phyloP scores from a whole-genome alignment of 495 filamentous ascomycete genomes.

The Diplogelasinospora grovesii region DNA sequence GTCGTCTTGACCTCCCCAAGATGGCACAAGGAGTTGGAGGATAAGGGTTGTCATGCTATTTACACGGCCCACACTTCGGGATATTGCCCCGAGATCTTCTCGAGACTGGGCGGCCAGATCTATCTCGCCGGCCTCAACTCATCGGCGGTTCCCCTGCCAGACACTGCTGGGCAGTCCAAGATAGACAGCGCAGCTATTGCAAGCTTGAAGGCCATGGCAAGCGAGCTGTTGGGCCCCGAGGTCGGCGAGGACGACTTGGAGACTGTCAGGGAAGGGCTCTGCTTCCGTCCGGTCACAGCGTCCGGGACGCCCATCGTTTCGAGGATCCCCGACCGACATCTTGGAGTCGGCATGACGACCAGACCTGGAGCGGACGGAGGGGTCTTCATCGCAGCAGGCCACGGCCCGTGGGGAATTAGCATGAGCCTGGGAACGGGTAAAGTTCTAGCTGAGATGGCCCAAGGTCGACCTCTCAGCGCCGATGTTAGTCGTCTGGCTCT shows the following conservation, averaged over 20 bases:
- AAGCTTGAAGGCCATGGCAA: slow-evolving; percentile 47
- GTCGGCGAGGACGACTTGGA: slow-evolving; percentile 48
- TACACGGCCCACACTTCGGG: slow-evolving; percentile 53
- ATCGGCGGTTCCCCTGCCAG: slow-evolving; percentile 49
- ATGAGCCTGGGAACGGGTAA: slow-evolving; percentile 58
- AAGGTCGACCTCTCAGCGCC: slow-evolving; percentile 40
- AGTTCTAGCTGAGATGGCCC: slow-evolving; percentile 57
- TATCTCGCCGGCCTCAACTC: slow-evolving; percentile 72
- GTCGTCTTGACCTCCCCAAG: slow-evolving; percentile 58
- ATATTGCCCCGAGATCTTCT: slow-evolving; percentile 70
- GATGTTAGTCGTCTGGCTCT: slow-evolving; percentile 35
- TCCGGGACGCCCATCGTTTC: slow-evolving; percentile 57
- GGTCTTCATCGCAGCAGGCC: slow-evolving; percentile 65
- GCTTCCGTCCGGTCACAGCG: slow-evolving; percentile 63
- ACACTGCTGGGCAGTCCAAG: slow-evolving; percentile 40
- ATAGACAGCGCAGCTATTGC: slow-evolving; percentile 41
- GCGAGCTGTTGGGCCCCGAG: slow-evolving; percentile 45
- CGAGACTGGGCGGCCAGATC: slow-evolving; percentile 56
- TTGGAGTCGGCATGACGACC: slow-evolving; percentile 41
- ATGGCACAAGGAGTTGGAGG: slow-evolving; percentile 36
- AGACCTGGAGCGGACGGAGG: slow-evolving; percentile 47
- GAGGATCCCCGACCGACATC: slow-evolving; percentile 44
- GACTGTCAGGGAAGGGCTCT: slow-evolving; percentile 57
- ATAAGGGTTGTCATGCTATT: slow-evolving; percentile 55
- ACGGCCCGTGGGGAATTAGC: slow-evolving; percentile 68